Conservation (phyloP, 495 filamentous ascomycete species). For the Aspergillus carlsbadensis region DNA sequence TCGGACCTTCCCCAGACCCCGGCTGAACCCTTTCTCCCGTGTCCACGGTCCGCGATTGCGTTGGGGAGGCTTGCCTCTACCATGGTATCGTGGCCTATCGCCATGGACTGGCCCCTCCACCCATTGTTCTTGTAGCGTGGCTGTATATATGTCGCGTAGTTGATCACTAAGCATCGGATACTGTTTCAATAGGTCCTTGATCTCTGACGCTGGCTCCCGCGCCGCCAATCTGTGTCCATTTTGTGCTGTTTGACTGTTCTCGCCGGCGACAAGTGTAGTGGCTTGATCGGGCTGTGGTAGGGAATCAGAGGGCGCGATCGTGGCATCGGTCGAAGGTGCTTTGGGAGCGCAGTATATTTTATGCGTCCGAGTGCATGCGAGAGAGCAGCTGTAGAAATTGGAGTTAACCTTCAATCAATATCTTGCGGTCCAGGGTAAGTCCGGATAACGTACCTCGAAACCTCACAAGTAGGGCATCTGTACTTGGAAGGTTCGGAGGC, state of each 20-base stretch:
- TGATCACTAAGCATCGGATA: conserved; percentile 52
- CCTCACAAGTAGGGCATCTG: conserved; percentile 62
- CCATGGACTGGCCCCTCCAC: conserved; percentile 27
- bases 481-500: conserved; percentile 57
- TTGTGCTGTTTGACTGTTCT: conserved; percentile 14
- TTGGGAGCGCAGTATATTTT: conserved; percentile 51
- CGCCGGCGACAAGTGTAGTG: conserved; percentile 8
- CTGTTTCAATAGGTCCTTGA: conserved; percentile 49
- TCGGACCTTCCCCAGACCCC: conserved; percentile 40
- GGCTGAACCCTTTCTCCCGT: conserved; percentile 46
- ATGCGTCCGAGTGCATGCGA: conserved; percentile 65
- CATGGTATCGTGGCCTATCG: conserved; percentile 28
- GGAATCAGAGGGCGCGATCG: conserved; percentile 36
- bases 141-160: conserved; percentile 51
- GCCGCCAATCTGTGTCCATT: conserved; percentile 15
- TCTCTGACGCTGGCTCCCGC: conserved; percentile 37
- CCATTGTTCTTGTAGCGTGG: conserved; percentile 50
- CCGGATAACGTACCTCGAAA: conserved; percentile 61
- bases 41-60: conserved; percentile 42
- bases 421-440: too few relatives aligned
- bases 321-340: conserved; percentile 19
- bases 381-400: conserved; percentile 61
- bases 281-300: conserved; percentile 15
- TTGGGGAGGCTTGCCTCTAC: conserved; percentile 46
- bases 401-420: too few relatives aligned